Evolutionary conservation across 345 rosid species (phyloP).

Genomic region (Populus deltoides): DNA sequence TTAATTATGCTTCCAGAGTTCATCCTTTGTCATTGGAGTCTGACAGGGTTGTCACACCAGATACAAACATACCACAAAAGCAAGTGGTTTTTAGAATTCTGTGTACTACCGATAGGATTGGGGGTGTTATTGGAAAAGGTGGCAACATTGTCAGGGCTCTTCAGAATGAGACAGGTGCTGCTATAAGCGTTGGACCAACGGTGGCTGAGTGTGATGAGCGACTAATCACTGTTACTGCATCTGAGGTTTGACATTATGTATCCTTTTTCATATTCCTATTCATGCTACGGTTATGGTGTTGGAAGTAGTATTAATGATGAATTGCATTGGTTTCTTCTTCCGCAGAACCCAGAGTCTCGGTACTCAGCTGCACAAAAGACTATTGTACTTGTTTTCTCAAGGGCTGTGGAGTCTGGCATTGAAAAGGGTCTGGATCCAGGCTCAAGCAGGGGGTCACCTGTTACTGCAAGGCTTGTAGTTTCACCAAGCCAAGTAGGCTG

Average conservation of each 20-base stretch:
- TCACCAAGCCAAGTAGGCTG: constrained; percentile 60
- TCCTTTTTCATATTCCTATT: background rate
- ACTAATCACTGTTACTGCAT: constrained; percentile 63
- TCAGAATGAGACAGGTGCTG: constrained; percentile 73
- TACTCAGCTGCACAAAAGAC: constrained; percentile 74
- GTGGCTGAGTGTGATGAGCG: constrained; percentile 62
- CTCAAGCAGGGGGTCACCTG: constrained; percentile 35
- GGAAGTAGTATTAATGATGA: too few relatives aligned
- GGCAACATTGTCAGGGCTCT: constrained; percentile 55
- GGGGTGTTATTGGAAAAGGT: constrained; percentile 78
- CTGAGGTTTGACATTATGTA: constrained; percentile 51
- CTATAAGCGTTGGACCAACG: constrained; percentile 60
- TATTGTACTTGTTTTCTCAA: constrained; percentile 59
- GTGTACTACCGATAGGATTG: constrained; percentile 71
- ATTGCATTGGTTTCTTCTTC: constrained; percentile 5
- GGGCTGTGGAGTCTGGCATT: constrained; percentile 68
- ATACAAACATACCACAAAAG: constrained; percentile 6
- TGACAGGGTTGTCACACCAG: constrained; percentile 26
- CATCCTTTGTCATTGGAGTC: too few relatives aligned
- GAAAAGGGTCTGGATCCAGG: constrained; percentile 31
- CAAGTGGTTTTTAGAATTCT: constrained; percentile 57
- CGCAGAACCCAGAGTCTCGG: constrained; percentile 60
- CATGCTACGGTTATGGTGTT: too few relatives aligned
- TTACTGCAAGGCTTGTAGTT: constrained; percentile 68
- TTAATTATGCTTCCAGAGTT: constrained; percentile 49